Conservation (phyloP, 2,329 filamentous ascomycete species). For the Didymella pinodella region DNA sequence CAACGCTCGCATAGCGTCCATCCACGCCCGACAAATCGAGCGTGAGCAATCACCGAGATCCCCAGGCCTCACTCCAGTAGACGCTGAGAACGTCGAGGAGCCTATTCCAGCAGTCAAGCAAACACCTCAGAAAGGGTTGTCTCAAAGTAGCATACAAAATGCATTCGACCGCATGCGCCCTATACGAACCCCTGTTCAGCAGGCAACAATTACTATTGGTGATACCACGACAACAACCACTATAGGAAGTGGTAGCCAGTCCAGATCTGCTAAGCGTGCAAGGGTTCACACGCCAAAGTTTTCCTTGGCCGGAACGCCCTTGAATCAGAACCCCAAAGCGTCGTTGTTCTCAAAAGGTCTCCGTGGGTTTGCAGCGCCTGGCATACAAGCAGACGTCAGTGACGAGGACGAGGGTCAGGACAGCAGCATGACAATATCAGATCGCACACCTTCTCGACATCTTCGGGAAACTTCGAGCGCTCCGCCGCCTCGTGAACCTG, state of each 20-base stretch:
- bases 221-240: slow-evolving; percentile 71
- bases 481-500: slow-evolving; percentile 2
- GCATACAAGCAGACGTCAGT: slow-evolving; percentile 52
- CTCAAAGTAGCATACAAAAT: slow-evolving; percentile 59
- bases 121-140: slow-evolving; percentile 43
- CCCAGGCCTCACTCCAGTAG: slow-evolving; percentile 14
- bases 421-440: slow-evolving; percentile 23
- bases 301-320: slow-evolving; percentile 38
- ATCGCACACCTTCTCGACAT: slow-evolving; percentile 28
- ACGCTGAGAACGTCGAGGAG: slow-evolving; percentile 30
- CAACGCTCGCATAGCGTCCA: slow-evolving; percentile 50
- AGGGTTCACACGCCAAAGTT: slow-evolving; percentile 54
- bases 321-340: slow-evolving; percentile 39
- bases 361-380: slow-evolving; percentile 64
- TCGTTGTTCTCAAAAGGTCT: slow-evolving; percentile 57
- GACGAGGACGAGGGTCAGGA: slow-evolving; percentile 33
- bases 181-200: slow-evolving; percentile 67
- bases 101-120: slow-evolving; percentile 41
- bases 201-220: slow-evolving; percentile 79
- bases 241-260: slow-evolving; percentile 61
- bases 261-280: slow-evolving; percentile 58
- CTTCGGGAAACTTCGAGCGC: slow-evolving; percentile 23
- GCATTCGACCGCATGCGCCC: slow-evolving; percentile 71
- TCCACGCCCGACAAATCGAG: slow-evolving; percentile 35
- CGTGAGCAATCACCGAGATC: slow-evolving; percentile 22